These are phyloP conservation scores for Fonsecaea erecta DNA, from an alignment of 2,329 filamentous ascomycete genomes.

Conservation along the genomic window DNA sequence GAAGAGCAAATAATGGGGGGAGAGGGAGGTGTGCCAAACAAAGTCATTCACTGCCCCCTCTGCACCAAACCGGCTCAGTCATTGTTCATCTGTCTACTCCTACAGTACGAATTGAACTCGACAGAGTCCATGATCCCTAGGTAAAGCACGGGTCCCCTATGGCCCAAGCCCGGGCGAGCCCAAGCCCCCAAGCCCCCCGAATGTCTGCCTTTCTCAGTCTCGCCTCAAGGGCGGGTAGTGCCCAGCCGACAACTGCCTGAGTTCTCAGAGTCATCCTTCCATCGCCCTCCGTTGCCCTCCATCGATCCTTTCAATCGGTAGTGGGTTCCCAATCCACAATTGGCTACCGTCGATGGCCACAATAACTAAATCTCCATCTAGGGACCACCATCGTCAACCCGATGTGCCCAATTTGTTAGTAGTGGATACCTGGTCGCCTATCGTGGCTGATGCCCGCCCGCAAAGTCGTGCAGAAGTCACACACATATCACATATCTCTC, in stretches of 20 bases:
- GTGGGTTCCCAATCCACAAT: neutral
- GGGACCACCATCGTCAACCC: no score
- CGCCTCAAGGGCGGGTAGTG: no score
- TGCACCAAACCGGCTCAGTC: no score
- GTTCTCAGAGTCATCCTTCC: neutral
- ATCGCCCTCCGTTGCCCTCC: neutral
- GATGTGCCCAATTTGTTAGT: neutral
- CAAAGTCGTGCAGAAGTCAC: neutral
- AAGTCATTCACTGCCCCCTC: no score
- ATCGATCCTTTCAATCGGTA: neutral
- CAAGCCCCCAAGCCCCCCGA: neutral
- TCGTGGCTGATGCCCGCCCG: neutral
- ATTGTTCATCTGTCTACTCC: no score
- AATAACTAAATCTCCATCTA: no score
- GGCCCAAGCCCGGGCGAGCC: neutral
- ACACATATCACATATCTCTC: neutral
- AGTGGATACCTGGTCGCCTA: neutral
- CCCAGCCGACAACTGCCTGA: neutral
- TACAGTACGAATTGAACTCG: no score
- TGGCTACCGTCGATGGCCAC: no score
- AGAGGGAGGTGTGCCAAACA: no score
- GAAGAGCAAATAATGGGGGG: neutral
- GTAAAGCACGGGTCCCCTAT: no score
- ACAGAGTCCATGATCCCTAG: no score
- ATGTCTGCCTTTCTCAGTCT: neutral